A percentile compares a stretch with the other conserved stretches of the same genome.
Conservation (phyloP, 176 grass and related monocot genomes). For the Dactylis glomerata region DNA sequence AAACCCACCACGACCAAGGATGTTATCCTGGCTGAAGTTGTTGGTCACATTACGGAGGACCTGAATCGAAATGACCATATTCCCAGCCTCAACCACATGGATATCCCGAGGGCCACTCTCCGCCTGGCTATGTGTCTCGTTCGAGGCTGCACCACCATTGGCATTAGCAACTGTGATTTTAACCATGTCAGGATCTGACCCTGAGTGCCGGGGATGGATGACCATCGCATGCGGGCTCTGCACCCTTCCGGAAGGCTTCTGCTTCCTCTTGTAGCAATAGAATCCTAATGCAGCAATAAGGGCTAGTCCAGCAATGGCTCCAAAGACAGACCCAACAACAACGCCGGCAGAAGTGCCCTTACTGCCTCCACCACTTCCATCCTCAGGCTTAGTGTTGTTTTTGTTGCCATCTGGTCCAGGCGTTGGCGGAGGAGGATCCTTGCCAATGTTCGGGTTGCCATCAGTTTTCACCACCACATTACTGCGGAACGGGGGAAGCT, state of each 20-base stretch:
- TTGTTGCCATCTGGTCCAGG: conserved; percentile 16
- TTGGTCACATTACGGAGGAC: conserved; percentile 95
- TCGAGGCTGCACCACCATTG: conserved; percentile 43
- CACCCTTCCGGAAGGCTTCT: conserved; percentile 63
- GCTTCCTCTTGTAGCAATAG: conserved; percentile 78
- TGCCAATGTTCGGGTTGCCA: conserved; percentile 69
- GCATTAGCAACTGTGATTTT: conserved; percentile 73
- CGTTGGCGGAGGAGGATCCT: conserved; percentile 36
- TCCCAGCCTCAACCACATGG: conserved; percentile 83
- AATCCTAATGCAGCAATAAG: conserved; percentile 62
- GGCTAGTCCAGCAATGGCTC: conserved; percentile 41
- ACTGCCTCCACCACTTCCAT: neutral
- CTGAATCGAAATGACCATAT: conserved; percentile 98
- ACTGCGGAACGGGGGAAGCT: conserved; percentile 53
- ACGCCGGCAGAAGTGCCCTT: conserved; percentile 30
- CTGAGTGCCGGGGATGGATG: conserved; percentile 73
- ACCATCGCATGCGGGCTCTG: conserved; percentile 79
- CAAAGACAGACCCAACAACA: conserved; percentile 63
- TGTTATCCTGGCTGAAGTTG: conserved; percentile 88
- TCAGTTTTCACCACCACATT: conserved; percentile 37
- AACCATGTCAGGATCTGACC: conserved; percentile 75
- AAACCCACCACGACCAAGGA: conserved; percentile 83
- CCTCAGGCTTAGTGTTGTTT: neutral
- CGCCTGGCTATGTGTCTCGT: conserved; percentile 46
- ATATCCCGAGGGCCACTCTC: conserved; percentile 58